Evolutionary conservation across 306 rosid genomes (phyloP).

Genomic region (Fragaria ananassa): DNA sequence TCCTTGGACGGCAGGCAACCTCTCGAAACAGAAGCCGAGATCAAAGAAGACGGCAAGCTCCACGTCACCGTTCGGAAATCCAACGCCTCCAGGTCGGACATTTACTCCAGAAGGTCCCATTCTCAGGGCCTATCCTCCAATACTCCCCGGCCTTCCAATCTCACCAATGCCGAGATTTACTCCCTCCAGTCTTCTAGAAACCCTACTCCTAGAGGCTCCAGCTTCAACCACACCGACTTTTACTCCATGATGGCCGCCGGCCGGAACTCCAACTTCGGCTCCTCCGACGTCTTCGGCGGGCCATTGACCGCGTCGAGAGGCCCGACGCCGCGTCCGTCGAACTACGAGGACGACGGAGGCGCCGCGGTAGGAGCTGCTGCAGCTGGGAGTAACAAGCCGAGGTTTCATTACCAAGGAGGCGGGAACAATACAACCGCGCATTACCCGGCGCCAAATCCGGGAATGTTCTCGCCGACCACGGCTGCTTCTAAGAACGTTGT

Average conservation of each 20-base stretch:
- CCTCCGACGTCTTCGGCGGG: conserved; percentile 71
- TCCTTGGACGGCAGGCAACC: conserved; percentile 71
- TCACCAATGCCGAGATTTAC: conserved; percentile 82
- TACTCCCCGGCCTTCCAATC: conserved; percentile 75
- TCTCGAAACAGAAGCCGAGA: conserved; percentile 63
- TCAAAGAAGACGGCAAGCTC: conserved; percentile 79
- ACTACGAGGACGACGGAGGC: conserved; percentile 59
- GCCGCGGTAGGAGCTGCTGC: conserved; percentile 14
- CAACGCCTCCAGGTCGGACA: conserved; percentile 74
- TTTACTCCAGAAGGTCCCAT: conserved; percentile 66
- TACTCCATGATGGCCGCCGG: conserved; percentile 81
- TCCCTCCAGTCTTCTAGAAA: conserved; percentile 72
- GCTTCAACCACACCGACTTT: conserved; percentile 81
- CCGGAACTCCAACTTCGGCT: conserved; percentile 61
- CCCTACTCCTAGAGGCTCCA: conserved; percentile 81
- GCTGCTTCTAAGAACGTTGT: conserved; percentile 37
- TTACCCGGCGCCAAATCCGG: conserved; percentile 80
- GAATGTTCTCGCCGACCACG: conserved; percentile 66
- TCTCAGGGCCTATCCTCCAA: conserved; percentile 65
- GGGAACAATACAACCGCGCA: conserved; percentile 32
- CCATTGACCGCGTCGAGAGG: conserved; percentile 61
- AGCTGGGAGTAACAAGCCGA: conserved; percentile 23
- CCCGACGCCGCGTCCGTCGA: conserved; percentile 71
- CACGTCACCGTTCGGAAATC: conserved; percentile 75
- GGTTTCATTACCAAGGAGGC: conserved; percentile 40